A percentile compares a stretch with the other conserved stretches of the same genome.
Evolutionary conservation across 495 filamentous ascomycete species (phyloP).

Genomic region (Extremus antarcticus): DNA sequence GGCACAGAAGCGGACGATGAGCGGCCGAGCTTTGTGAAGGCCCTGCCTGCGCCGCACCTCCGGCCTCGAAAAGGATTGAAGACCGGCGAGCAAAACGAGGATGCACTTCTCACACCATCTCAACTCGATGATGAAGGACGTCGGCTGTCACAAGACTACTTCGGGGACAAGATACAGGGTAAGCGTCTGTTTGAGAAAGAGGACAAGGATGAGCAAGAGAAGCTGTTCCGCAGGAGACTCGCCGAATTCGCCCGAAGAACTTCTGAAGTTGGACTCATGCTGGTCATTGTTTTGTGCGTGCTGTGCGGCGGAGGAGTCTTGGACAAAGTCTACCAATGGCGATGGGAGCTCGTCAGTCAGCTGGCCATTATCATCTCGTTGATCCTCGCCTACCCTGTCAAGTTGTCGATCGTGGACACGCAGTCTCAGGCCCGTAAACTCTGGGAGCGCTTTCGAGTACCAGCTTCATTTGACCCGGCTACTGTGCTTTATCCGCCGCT

Average conservation of each 20-base stretch:
- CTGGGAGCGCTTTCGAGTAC: slow-evolving; percentile 50
- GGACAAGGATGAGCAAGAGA: slow-evolving; percentile 15
- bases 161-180: slow-evolving; percentile 1
- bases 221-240: slow-evolving; percentile 23
- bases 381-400: slow-evolving; percentile 26
- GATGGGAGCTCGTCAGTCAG: slow-evolving; percentile 25
- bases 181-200: neutral
- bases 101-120: slow-evolving; percentile 45
- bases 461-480: slow-evolving; percentile 75
- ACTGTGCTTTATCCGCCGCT: slow-evolving; percentile 76
- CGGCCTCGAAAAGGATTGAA: slow-evolving; percentile 63
- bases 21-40: slow-evolving; percentile 53
- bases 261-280: slow-evolving; percentile 28
- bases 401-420: slow-evolving; percentile 19
- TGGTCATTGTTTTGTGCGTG: slow-evolving; percentile 18
- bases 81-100: slow-evolving; percentile 20
- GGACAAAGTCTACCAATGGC: slow-evolving; percentile 20
- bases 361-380: slow-evolving; percentile 35
- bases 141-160: slow-evolving; percentile 15
- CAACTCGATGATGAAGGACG: slow-evolving; percentile 45
- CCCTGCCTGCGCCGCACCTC: slow-evolving; percentile 62
- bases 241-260: slow-evolving; percentile 25
- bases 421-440: slow-evolving; percentile 3
- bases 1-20: slow-evolving; percentile 91
- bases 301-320: slow-evolving; percentile 23